phyloP scores from a whole-genome alignment of 768 basidiomycete species.

The Asterophora lycoperdoides region DNA sequence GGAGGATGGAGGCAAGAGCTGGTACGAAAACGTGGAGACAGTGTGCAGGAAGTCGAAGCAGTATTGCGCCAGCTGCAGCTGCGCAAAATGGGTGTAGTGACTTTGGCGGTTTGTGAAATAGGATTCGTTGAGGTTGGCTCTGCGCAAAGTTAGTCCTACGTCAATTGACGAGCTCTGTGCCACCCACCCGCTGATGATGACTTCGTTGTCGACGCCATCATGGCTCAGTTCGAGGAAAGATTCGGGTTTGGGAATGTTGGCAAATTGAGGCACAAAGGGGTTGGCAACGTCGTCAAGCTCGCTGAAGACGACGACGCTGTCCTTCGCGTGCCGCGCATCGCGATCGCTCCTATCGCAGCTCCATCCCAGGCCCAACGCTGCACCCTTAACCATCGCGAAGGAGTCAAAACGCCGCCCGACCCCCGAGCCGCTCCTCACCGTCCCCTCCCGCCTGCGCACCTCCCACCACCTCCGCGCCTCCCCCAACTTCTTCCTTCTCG shows the following conservation, averaged over 20 bases:
- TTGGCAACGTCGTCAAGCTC: constrained; percentile 46
- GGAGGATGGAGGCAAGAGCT: constrained; percentile 27
- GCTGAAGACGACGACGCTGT: constrained; percentile 23
- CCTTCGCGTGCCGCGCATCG: constrained; percentile 12
- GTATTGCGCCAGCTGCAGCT: constrained; percentile 71
- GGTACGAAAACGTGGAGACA: constrained; percentile 71
- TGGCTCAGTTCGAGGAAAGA: constrained; percentile 61
- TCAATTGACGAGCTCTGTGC: too few relatives aligned
- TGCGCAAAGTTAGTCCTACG: constrained; percentile 25
- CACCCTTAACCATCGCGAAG: constrained; percentile 22
- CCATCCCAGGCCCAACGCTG: too few relatives aligned
- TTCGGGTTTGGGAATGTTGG: constrained; percentile 68
- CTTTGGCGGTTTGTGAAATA: constrained; percentile 97
- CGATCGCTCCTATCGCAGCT: background rate
- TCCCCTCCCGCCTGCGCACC: constrained; percentile 33
- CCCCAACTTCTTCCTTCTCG: constrained; percentile 33
- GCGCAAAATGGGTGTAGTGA: constrained; percentile 78
- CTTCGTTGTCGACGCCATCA: constrained; percentile 85
- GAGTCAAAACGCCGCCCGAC: constrained; percentile 28
- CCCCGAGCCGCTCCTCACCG: constrained; percentile 27
- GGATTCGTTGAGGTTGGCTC: constrained; percentile 88
- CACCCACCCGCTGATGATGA: constrained; percentile 87
- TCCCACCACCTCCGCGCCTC: constrained; percentile 32
- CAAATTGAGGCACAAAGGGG: constrained; percentile 66
- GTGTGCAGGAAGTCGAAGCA: constrained; percentile 73